Evolutionary conservation across 1,284 basidiomycete species (phyloP), one percentile per base, ranked within the genome.

Genomic region (Sanguinoderma infundibulare): DNA sequence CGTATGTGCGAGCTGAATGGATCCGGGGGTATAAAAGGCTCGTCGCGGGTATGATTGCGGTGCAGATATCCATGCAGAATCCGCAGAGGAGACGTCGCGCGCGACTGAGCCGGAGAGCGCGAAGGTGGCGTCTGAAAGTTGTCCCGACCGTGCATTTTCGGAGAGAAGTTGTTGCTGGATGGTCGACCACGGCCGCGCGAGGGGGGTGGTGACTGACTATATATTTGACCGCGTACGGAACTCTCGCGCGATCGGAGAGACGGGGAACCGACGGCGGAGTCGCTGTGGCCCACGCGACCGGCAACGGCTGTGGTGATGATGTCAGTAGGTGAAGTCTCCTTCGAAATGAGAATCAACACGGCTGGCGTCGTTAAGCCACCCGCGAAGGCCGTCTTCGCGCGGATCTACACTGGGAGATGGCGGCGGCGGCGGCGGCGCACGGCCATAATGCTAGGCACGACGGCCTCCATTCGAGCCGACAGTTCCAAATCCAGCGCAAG

Each of bases 21-120:
- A 58, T 85, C 75, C 9, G 81, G 68, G 12, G 83, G 79, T 10
- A 83, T 69, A 62, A 85, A 85, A 0, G 81, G 77, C 26, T 85
- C 83, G 62, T 85, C 83, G 8, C 76, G 75, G 17, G 74, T 74
- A 38, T 78, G 75, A 8, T 63, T 38, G 12, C 78, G 76, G 55
- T 78, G 77, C 14, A 84, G 72, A 22, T 69, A 75, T 3, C 72
- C 68, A 15, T 66, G 65, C 64, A 82, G 66, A 2, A 77, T 71
- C 49, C 79, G 77, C 0, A 81, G 70, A 0, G 83, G 83, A 0
- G 81, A 83, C 0, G 77, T 72, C 1, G 78, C 72, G 20, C 83
- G 78, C 4, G 80, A 81, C 44, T 74, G 79, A 9, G 78, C 72
- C 0, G 72, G 72, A 1, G 76, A 78, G 2, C 70, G 69, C 17